Base-by-base conservation (phyloP, 371 early-diverging fungal genomes). In the Syncephalis plumigaleata region DNA sequence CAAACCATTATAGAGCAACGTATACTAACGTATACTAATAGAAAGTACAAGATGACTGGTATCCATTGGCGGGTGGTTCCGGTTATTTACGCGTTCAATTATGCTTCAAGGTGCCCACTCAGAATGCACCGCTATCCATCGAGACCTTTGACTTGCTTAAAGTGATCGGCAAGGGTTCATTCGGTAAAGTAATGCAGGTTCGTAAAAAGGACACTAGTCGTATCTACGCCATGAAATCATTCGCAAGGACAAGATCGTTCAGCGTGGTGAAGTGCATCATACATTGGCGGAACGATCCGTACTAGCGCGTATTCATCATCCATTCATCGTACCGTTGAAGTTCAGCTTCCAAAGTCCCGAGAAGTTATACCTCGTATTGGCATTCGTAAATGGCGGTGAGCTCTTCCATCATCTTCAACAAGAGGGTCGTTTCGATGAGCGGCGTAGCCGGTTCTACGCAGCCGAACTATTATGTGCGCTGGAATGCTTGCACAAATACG, bases 191-290 rank as follows among this genome's bases (percentile, higher is more conserved):
- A 11, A 87, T 91, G 75, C 91, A 92, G 60, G 92, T 92, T 20
- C 81, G 89, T 39, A 89, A 95, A 63, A 80, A 80, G 52, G 90
- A 91, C 58, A 90, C 91, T 16, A 79, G 77, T 51, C 82, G 91
- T 47, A 88, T 92, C 60, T 93, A 96, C 61, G 98, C 98, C 43
- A 86, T 98, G 84, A 98, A 98, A 88, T 92, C 36, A 59, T 95
- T 46, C 76, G 78, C 47, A 98, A 99, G 67, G 74, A 86, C n/a
- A 81, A 84, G 55, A 89, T 97, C 49, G 86, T 94, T 40, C 84
- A 86, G 22, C 75, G 87, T 16, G 80, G 85, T 16, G 94, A 87
- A 64, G 80, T 87, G 23, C 78, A 77, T 9, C 88, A 86, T 48
- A 80, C 92, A 2, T 71, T 89, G 57, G 81, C 84, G n/a, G 92